These are phyloP conservation scores for Ophiostoma piceae DNA, from an alignment of 2,329 filamentous ascomycete genomes.

Conservation along the genomic window DNA sequence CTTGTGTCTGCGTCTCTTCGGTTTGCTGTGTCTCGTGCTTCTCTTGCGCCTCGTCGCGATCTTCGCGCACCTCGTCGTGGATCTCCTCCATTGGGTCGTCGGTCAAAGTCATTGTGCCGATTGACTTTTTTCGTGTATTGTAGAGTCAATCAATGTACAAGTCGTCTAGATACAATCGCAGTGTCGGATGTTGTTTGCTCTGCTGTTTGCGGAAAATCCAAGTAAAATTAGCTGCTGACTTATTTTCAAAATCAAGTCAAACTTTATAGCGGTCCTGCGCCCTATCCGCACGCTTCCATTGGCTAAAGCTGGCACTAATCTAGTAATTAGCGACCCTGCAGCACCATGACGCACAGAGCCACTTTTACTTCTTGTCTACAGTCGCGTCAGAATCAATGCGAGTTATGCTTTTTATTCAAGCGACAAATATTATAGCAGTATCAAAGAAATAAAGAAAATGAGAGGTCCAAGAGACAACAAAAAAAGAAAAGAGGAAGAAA, in stretches of 20 bases:
- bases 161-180: neutral
- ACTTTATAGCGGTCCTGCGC: neutral
- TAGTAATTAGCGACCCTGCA: neutral
- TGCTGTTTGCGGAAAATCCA: neutral
- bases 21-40: neutral
- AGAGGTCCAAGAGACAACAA: neutral
- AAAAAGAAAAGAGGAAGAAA: neutral
- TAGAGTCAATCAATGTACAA: no score
- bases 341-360: constrained; percentile 1
- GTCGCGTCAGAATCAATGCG: no score
- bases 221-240: constrained; percentile 10
- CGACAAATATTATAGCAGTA: neutral
- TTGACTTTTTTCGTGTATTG: no score
- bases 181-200: neutral
- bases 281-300: neutral
- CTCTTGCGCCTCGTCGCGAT: neutral
- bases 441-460: neutral
- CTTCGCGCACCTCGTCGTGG: neutral
- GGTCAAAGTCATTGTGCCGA: neutral
- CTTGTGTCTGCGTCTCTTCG: neutral
- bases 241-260: neutral
- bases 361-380: no score
- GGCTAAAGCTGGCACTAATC: neutral
- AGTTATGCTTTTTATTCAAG: neutral
- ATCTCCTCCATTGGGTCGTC: neutral